These are phyloP conservation scores for Astrephomene gubernaculifera DNA, from an alignment of 139 green algal species.

Conservation along the genomic window DNA sequence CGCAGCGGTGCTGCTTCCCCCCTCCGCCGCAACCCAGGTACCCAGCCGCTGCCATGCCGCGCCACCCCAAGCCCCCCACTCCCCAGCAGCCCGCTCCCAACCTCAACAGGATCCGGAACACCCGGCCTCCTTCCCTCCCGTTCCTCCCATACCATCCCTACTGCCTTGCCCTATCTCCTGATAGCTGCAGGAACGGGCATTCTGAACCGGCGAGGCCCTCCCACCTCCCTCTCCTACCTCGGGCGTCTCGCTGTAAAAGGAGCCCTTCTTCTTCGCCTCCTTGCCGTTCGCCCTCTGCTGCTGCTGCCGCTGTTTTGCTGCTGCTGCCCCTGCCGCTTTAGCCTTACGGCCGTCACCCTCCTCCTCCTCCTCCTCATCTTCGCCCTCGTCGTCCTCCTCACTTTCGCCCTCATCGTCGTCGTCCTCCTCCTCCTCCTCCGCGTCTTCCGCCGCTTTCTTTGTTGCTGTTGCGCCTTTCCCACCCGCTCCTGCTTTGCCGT, in stretches of 20 bases:
- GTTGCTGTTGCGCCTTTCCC: background rate
- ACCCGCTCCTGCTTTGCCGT: background rate
- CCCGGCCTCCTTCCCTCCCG: too few species aligned
- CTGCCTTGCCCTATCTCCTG: too few species aligned
- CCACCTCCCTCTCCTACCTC: conserved; percentile 13
- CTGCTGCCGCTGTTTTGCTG: conserved; percentile 46
- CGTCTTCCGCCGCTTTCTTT: background rate
- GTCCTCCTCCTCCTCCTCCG: conserved; percentile 29
- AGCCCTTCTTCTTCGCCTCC: conserved; percentile 6
- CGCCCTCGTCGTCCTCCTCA: conserved; percentile 25
- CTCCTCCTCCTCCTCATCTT: conserved; percentile 49
- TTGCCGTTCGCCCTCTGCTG: conserved; percentile 26
- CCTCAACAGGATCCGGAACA: too few species aligned
- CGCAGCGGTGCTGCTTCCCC: too few species aligned
- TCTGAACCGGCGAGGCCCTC: too few species aligned
- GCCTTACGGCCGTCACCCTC: background rate
- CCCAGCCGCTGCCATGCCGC: too few species aligned
- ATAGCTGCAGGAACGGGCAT: too few species aligned
- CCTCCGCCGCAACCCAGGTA: too few species aligned
- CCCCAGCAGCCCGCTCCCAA: too few species aligned
- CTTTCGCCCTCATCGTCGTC: conserved; percentile 43
- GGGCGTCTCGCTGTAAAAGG: conserved; percentile 41
- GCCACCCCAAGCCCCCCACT: too few species aligned
- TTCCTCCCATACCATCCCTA: too few species aligned
- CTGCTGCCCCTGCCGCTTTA: conserved; percentile 21